Percentiles rank a stretch among this genome's conserved stretches.
Evolutionary conservation across 2,329 filamentous ascomycete genomes (phyloP).

Genomic region (Trichoderma sp.): DNA sequence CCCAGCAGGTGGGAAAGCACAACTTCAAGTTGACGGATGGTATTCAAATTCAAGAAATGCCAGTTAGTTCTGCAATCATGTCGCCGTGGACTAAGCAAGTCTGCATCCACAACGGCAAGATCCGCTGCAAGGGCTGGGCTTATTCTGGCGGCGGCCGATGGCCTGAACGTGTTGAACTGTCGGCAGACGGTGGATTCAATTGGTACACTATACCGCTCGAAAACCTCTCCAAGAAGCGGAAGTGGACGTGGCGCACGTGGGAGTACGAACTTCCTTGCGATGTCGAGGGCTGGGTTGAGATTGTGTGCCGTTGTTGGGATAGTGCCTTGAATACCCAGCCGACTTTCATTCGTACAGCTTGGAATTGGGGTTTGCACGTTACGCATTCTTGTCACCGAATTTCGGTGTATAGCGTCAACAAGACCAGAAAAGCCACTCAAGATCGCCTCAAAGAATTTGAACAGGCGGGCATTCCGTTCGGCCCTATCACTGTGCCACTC

Average conservation of each 20-base stretch:
- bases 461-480: background rate
- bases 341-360: background rate
- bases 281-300: slow-evolving; percentile 14
- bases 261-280: slow-evolving; percentile 2
- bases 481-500: slow-evolving; percentile 1
- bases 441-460: slow-evolving; percentile 2
- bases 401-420: slow-evolving; percentile 11
- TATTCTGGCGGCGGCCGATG: slow-evolving; percentile 9
- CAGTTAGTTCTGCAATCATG: slow-evolving; percentile 9
- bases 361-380: slow-evolving; percentile 15
- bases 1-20: slow-evolving; percentile 15
- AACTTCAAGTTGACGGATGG: slow-evolving; percentile 13
- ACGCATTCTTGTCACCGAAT: slow-evolving; percentile 14
- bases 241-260: slow-evolving; percentile 17
- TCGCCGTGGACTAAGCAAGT: slow-evolving; percentile 9
- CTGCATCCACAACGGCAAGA: slow-evolving; percentile 11
- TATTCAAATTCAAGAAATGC: slow-evolving; percentile 14
- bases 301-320: slow-evolving; percentile 14
- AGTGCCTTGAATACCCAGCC: slow-evolving; percentile 10
- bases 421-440: background rate
- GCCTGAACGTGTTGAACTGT: slow-evolving; percentile 15
- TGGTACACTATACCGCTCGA: slow-evolving; percentile 8
- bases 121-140: slow-evolving; percentile 8
- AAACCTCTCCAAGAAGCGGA: slow-evolving; percentile 13
- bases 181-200: background rate